A percentile compares a stretch with the other conserved stretches of the same genome.
phyloP scores from a whole-genome alignment of 345 rosid species.

The Aquilaria sinensis region DNA sequence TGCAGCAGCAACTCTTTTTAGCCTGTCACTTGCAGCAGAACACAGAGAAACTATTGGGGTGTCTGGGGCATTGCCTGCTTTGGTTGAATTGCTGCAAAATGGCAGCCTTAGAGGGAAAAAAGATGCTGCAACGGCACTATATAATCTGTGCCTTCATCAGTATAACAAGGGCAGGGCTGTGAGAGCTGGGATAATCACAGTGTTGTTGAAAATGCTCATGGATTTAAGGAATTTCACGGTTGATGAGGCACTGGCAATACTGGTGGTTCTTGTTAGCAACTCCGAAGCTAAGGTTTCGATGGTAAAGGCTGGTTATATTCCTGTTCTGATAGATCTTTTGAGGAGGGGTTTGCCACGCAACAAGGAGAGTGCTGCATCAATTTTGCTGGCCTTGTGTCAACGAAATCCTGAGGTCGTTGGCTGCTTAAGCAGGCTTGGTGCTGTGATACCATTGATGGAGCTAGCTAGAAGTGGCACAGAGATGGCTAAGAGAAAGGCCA shows the following conservation, averaged over 20 bases:
- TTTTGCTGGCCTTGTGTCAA: conserved; percentile 78
- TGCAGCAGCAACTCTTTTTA: conserved; percentile 92
- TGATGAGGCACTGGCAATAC: conserved; percentile 72
- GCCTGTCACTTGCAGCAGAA: conserved; percentile 83
- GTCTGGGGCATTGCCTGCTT: conserved; percentile 75
- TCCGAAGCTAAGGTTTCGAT: conserved; percentile 68
- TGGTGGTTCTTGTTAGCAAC: conserved; percentile 71
- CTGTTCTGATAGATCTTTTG: conserved; percentile 52
- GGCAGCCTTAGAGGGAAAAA: conserved; percentile 85
- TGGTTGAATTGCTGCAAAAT: conserved; percentile 62
- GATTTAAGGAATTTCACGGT: conserved; percentile 61
- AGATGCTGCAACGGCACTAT: conserved; percentile 92
- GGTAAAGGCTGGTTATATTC: conserved; percentile 56
- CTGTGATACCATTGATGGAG: conserved; percentile 70
- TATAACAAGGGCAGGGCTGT: conserved; percentile 90
- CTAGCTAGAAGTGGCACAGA: conserved; percentile 79
- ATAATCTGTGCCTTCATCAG: conserved; percentile 74
- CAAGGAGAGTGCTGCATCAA: conserved; percentile 83
- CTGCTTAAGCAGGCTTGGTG: conserved; percentile 71
- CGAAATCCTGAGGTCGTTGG: conserved; percentile 65
- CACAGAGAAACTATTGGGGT: conserved; percentile 88
- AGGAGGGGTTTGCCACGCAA: conserved; percentile 59
- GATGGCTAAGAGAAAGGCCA: conserved; percentile 82
- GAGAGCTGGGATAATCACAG: conserved; percentile 68
- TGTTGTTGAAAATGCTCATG: conserved; percentile 59